A percentile compares a stretch with the other conserved stretches of the same genome.
Conservation (phyloP, 106 monocot species). For the Dactylorhiza incarnata region DNA sequence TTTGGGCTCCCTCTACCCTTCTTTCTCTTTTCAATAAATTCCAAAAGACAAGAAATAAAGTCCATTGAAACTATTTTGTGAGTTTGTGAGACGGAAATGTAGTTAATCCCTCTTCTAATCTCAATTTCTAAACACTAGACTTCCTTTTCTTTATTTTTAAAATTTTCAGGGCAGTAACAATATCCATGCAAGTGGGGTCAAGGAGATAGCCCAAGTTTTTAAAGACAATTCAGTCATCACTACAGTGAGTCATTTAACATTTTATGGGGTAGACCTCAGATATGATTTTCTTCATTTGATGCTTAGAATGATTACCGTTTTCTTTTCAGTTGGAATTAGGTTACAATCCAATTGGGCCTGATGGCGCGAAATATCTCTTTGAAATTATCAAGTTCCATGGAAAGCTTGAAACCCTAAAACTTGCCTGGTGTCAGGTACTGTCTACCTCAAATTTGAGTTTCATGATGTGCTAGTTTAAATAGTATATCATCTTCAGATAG, state of each 20-base stretch:
- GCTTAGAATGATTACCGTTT: conserved; percentile 2
- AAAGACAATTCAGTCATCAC: conserved; percentile 89
- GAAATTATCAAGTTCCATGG: conserved; percentile 94
- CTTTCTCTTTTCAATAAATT: no score
- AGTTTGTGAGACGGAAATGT: not conserved
- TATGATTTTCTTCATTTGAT: conserved; percentile 7
- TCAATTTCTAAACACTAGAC: not conserved
- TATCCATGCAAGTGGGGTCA: conserved; percentile 76
- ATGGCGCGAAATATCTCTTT: conserved; percentile 71
- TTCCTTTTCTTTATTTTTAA: not conserved
- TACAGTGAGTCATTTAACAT: conserved; percentile 50
- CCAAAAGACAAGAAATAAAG: no score
- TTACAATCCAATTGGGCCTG: conserved; percentile 96
- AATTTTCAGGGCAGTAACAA: conserved; percentile 88
- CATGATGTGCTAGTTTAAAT: not conserved
- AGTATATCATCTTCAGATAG: conserved; percentile 45
- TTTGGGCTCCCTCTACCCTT: no score
- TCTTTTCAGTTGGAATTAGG: conserved; percentile 79
- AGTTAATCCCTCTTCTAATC: not conserved
- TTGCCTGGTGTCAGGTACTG: conserved; percentile 96
- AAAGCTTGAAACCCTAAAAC: conserved; percentile 87
- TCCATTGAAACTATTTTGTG: no score
- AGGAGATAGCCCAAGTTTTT: conserved; percentile 63
- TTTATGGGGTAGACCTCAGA: not conserved
- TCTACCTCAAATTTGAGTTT: not conserved